Base-by-base conservation (phyloP, 2,329 filamentous ascomycete species). In the Catunica adiposa region DNA sequence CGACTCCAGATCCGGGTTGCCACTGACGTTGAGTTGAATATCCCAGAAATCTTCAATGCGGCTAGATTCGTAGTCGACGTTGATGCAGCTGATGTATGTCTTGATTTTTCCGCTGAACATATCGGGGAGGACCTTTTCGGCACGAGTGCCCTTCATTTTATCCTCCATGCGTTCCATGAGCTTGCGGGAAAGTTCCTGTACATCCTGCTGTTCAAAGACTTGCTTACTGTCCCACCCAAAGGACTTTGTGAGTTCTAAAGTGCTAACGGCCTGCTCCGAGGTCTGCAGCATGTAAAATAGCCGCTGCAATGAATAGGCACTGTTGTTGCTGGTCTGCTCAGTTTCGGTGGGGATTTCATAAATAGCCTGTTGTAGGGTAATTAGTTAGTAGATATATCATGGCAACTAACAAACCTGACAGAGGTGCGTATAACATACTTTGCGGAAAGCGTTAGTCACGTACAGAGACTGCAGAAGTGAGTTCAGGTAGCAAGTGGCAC, bases 81-180 rank as follows among this genome's bases (percentile, higher is more conserved):
- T 92, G 67, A 98, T 96, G 71, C 94, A 98, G 22, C 87, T 94
- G 61, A 98, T 94, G 68, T 97, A 98, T 0, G 92, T 98, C 72
- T 97, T 97, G 68, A 94, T 89, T 70, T 97, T 97, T 57, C 92
- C 94, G 58, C 92, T 89, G 64, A 98, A 97, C 73, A 98, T 84
- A 60, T 86, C 82, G 1, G 89, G 82, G 7, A 98, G 74, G 1
- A 89, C 85, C 62, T 90, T 94, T 66, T 97, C 87, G 11, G 88
- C 86, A 53, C 84, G 81, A 1, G 92, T 97, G 48, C 88, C 90
- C 70, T 98, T 98, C 94, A 98, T 98, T 66, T 86, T 90, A 64
- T 92, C 86, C 66, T 98, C 94, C 70, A 98, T 83, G 58, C 87
- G 83, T 69, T 98, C 92, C 86, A 98, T 98, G 60, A 98, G 75